Base-by-base conservation (phyloP, 768 basidiomycete genomes). In the Xerocomus spinulosus region DNA sequence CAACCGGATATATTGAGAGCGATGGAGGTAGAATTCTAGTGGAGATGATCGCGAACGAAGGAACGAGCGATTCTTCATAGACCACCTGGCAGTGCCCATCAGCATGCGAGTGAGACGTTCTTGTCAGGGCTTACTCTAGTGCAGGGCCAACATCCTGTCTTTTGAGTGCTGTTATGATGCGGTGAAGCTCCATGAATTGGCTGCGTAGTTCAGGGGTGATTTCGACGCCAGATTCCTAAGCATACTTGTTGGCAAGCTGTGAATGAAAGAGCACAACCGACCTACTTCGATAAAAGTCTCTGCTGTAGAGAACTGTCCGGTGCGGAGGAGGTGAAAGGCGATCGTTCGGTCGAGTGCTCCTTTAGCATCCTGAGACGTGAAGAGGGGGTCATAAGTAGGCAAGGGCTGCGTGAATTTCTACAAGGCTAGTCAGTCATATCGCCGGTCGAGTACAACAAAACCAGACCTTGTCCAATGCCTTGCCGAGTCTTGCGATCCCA, bases 21-120 rank as follows among this genome's bases (percentile, higher is more conserved):
- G 87, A 57, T 97, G 91, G 23, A 98, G 78, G 60, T 85, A 73
- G 63, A 95, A 99, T 56, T 92, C 90, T 10, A 99, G 77, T 0
- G 89, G 77, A 1, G 93, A 95, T 9, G 79, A 79, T 26, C 85
- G 83, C 5, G 74, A 68, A 38, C 73, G 73, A 12, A 96, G 74
- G 61, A 89, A 93, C 3, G 59, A 46, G 24, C 78, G 75, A 58
- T 94, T 83, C 44, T 71, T 72, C 35, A 69, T 70, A 13, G 84
- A 80, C 96, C 95, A 98, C 50, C 93, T 96, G 58, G 47, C 23
- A n/a, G 44, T 3, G 36, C 12, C 5, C 9, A 28, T 50, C 24
- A 36, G 52, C 35, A 42, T 21, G 35, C 29, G 20, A 44, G 17
- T 1, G 6, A 28, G 15, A 20, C 4, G 14, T 37, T 7, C 2